phyloP scores from a whole-genome alignment of 805 yeast species.

The Myxozyma udenii region DNA sequence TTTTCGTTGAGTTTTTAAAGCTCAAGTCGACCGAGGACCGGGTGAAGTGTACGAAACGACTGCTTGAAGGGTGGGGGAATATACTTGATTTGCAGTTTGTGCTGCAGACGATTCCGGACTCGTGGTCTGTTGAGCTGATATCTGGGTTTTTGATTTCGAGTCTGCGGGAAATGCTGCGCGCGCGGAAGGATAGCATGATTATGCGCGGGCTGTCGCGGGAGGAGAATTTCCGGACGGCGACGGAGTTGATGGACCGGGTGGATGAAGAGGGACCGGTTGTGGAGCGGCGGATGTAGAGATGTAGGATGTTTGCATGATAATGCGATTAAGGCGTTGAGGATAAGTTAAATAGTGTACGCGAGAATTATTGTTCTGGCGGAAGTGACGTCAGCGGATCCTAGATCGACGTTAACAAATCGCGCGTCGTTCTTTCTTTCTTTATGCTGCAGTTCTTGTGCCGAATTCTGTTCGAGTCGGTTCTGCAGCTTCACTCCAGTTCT shows the following conservation, averaged over 20 bases:
- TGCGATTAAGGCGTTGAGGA: too few relatives aligned
- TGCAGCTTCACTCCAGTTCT: too few relatives aligned
- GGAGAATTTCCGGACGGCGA: constrained; percentile 27
- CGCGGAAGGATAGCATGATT: constrained; percentile 24
- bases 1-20: constrained; percentile 34
- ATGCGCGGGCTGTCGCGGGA: constrained; percentile 30
- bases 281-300: constrained; percentile 26
- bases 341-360: too few relatives aligned
- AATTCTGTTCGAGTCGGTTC: too few relatives aligned
- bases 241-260: constrained; percentile 27
- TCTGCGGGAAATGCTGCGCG: constrained; percentile 22
- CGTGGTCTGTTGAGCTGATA: constrained; percentile 38
- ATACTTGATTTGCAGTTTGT: constrained; percentile 34
- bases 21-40: constrained; percentile 28
- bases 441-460: too few relatives aligned
- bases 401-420: too few relatives aligned
- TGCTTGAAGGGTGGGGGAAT: constrained; percentile 36
- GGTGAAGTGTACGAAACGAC: constrained; percentile 30
- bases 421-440: too few relatives aligned
- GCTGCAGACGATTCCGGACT: constrained; percentile 33
- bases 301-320: too few relatives aligned
- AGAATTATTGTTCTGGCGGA: too few relatives aligned
- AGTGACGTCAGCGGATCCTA: too few relatives aligned
- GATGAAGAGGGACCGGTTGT: constrained; percentile 27
- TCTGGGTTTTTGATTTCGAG: constrained; percentile 32